A percentile compares a stretch with the other conserved stretches of the same genome.
Evolutionary conservation across 2,329 filamentous ascomycete species (phyloP).

Genomic region (Pseudocercospora cruenta): DNA sequence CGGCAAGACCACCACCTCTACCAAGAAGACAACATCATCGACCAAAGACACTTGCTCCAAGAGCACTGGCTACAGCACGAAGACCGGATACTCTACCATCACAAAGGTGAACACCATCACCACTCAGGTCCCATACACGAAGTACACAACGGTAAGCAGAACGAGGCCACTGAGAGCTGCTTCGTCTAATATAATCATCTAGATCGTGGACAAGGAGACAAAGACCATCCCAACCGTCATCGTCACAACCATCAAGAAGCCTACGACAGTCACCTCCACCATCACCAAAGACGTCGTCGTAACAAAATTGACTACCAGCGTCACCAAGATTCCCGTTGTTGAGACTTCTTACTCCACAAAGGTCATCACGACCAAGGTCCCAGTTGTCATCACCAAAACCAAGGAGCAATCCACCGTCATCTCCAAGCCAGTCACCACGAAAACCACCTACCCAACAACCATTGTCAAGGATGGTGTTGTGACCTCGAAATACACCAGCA

Average conservation of each 20-base stretch:
- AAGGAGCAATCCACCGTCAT: slow-evolving; percentile 3
- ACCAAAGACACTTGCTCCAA: slow-evolving; percentile 19
- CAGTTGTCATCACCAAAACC: slow-evolving; percentile 11
- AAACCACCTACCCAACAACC: neutral
- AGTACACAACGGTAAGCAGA: slow-evolving; percentile 7
- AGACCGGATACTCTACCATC: slow-evolving; percentile 16
- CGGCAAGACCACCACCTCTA: slow-evolving; percentile 8
- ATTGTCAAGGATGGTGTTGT: neutral
- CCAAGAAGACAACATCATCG: slow-evolving; percentile 6
- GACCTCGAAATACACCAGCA: slow-evolving; percentile 6
- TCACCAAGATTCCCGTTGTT: slow-evolving; percentile 8
- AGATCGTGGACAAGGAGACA: slow-evolving; percentile 11
- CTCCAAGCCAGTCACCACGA: neutral
- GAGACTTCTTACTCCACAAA: slow-evolving; percentile 9
- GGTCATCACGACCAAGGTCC: slow-evolving; percentile 7
- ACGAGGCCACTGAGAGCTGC: neutral
- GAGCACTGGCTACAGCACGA: slow-evolving; percentile 19
- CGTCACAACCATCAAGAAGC: slow-evolving; percentile 11
- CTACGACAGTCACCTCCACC: slow-evolving; percentile 9
- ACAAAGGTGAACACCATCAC: slow-evolving; percentile 14
- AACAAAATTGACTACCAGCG: slow-evolving; percentile 6
- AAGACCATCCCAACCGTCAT: slow-evolving; percentile 12
- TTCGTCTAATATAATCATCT: neutral
- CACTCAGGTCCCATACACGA: slow-evolving; percentile 14
- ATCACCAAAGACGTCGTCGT: slow-evolving; percentile 4